A percentile compares a stretch with the other conserved stretches of the same genome.
Conservation (phyloP, 192 early-diverging fungal genomes). For the Phycomyces nitens region DNA sequence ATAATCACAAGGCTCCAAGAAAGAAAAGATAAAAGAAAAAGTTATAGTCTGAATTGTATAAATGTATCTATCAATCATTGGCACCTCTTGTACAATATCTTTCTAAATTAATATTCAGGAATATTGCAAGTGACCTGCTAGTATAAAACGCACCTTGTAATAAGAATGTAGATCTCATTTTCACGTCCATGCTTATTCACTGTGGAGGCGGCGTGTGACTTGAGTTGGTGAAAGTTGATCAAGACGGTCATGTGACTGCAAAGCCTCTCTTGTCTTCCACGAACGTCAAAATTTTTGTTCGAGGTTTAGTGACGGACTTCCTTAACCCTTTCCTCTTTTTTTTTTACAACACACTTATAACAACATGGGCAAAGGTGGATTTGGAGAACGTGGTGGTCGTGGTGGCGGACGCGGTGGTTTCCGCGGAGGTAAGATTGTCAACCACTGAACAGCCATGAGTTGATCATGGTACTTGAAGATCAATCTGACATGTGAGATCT, state of each 20-base stretch:
- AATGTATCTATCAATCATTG: no score
- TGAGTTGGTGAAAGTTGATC: background rate
- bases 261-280: slow-evolving; percentile 15
- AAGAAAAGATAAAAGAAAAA: no score
- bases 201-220: background rate
- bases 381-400: slow-evolving; percentile 26
- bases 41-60: no score
- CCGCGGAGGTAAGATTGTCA: slow-evolving; percentile 6
- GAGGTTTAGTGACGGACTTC: slow-evolving; percentile 9
- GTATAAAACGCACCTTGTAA: no score
- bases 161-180: no score
- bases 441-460: background rate
- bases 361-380: slow-evolving; percentile 26
- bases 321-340: slow-evolving; percentile 8
- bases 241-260: background rate
- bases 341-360: slow-evolving; percentile 9
- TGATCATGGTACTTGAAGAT: background rate
- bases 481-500: background rate
- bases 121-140: no score
- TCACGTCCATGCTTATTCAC: no score
- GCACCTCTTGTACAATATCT: no score
- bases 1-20: no score
- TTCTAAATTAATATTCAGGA: no score
- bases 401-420: slow-evolving; percentile 13
- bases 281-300: slow-evolving; percentile 13